A percentile compares a stretch with the other conserved stretches of the same genome.
Evolutionary conservation across 1,284 basidiomycete genomes (phyloP).

Genomic region (Leccinum griseonigrum): DNA sequence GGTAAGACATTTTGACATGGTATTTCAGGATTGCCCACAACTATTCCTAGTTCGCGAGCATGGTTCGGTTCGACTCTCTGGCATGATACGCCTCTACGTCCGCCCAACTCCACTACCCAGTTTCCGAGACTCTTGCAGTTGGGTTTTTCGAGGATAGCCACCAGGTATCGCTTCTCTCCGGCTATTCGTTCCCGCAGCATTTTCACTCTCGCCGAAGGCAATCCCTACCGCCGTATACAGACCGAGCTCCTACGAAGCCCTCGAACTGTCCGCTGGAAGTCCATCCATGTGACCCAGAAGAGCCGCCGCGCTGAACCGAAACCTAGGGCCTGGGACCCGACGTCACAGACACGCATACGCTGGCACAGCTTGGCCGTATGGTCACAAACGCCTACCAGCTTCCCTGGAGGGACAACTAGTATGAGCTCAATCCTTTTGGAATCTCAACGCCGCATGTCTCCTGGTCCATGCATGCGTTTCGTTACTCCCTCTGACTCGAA

Average conservation of each 20-base stretch:
- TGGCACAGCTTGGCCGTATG: slow-evolving; percentile 88
- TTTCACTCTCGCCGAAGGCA: slow-evolving; percentile 41
- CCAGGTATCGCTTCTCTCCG: slow-evolving; percentile 6
- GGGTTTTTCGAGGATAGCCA: slow-evolving; percentile 15
- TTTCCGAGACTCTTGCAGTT: slow-evolving; percentile 20
- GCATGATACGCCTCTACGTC: not conserved
- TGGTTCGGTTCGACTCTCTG: no score
- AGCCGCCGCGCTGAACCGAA: slow-evolving; percentile 56
- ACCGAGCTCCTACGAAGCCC: slow-evolving; percentile 50
- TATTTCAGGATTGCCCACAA: no score
- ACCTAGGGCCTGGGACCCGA: slow-evolving; percentile 63
- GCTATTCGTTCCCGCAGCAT: slow-evolving; percentile 8
- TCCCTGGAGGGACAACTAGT: slow-evolving; percentile 75
- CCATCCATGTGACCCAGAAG: slow-evolving; percentile 48
- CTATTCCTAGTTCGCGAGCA: no score
- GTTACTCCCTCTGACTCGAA: slow-evolving; percentile 2
- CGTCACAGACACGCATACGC: slow-evolving; percentile 76
- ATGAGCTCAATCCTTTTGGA: slow-evolving; percentile 78
- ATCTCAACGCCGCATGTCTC: slow-evolving; percentile 51
- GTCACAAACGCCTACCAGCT: slow-evolving; percentile 85
- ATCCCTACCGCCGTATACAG: slow-evolving; percentile 58
- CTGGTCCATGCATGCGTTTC: not conserved
- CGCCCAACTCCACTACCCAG: not conserved
- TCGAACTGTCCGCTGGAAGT: slow-evolving; percentile 53
- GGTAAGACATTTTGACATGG: no score